Base-by-base conservation (phyloP, 768 basidiomycete species). In the Cytidiella melzeri region DNA sequence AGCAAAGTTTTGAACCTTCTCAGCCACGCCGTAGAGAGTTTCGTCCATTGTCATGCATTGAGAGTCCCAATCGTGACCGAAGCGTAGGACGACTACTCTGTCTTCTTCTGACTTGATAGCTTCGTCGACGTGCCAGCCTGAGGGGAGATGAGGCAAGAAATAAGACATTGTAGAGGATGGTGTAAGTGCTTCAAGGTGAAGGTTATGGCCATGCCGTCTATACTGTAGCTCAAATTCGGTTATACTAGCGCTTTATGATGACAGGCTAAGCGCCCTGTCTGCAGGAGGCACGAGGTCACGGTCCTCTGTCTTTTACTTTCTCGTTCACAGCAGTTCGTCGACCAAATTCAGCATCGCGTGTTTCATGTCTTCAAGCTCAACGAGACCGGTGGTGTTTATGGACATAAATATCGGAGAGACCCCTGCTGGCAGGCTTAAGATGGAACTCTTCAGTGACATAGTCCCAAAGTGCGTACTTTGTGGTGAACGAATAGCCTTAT, bases 11-110 rank as follows among this genome's bases (percentile, higher is more conserved):
- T 97, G 93, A 4, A 98, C 92, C 67, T 92, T 94, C 70, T 97
- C 96, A 1, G 88, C 87, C 38, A 96, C 87, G 1, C 80, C 74
- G 66, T 92, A 88, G 9, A 97, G 80, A 1, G 92, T 95, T 67
- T 98, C 95, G 72, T 98, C 96, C 93, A 98, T 96, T 15, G 84
- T 87, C 96, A 98, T 97, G 71, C 95, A 98, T 56, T 96, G 85
- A 0, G 76, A 69, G 65, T 98, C 91, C 83, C 84, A 87, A 66
- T 94, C 93, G 62, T 92, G 89, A 0, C 94, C 95, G 63, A 97
- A 98, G 3, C 94, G 84, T 41, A 97, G 84, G 46, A 92, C 88
- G 21, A 97, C 95, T 27, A 96, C 80, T 38, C 96, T 79, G 61
- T 96, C 92, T 65, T 99, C 96, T 67, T 99, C 96, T 0, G 92